Conservation (phyloP, 2,329 filamentous ascomycete species). For the Xylaria sp. region DNA sequence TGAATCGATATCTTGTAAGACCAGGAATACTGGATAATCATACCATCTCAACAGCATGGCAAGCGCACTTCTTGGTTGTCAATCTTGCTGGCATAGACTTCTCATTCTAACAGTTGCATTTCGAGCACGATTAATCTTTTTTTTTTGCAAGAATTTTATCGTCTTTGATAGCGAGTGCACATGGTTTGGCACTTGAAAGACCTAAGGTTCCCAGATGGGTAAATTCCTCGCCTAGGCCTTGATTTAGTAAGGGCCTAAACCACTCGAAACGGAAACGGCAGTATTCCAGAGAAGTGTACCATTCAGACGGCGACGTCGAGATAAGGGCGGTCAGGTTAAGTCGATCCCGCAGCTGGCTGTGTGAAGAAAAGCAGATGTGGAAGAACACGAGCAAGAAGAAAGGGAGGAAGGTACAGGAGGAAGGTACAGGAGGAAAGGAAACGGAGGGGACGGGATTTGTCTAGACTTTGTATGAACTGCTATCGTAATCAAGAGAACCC, state of each 20-base stretch:
- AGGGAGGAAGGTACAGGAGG: too few relatives aligned
- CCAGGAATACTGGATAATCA: constrained; percentile 49
- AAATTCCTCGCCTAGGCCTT: constrained; percentile 4
- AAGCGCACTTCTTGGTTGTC: constrained; percentile 36
- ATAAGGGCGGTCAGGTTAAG: background rate
- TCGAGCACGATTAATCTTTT: constrained; percentile 28
- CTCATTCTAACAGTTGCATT: constrained; percentile 35
- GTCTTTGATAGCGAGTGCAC: constrained; percentile 36
- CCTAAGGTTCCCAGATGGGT: constrained; percentile 11
- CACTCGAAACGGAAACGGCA: background rate
- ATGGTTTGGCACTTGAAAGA: constrained; percentile 15
- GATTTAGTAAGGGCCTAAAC: background rate
- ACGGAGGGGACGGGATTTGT: constrained; percentile 10
- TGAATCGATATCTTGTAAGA: constrained; percentile 42
- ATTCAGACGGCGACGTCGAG: background rate
- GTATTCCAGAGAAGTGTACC: background rate
- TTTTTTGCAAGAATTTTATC: constrained; percentile 27
- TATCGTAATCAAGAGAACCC: constrained; percentile 34
- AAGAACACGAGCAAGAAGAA: constrained; percentile 1
- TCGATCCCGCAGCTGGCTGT: constrained; percentile 32
- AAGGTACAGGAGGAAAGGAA: background rate
- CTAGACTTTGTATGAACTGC: constrained; percentile 35
- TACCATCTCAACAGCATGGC: constrained; percentile 39
- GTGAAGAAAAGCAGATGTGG: constrained; percentile 14
- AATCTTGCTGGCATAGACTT: constrained; percentile 39